A percentile compares a stretch with the other conserved stretches of the same genome.
Conservation (phyloP, 371 early-diverging fungal species). For the Haplosporangium sp. region DNA sequence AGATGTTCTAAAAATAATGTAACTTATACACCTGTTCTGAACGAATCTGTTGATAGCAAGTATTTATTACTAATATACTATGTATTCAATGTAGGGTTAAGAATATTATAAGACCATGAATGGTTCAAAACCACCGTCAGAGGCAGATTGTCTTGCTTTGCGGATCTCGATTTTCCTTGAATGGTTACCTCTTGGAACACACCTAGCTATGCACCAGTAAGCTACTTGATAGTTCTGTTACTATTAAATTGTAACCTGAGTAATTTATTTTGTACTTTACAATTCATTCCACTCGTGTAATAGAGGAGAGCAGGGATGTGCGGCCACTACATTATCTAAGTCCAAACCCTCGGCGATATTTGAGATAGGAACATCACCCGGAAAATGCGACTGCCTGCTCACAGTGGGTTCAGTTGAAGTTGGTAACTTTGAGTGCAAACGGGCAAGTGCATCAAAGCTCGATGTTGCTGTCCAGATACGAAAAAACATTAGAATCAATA, state of each 20-base stretch:
- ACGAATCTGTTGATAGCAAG: no score
- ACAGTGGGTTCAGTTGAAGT: constrained; percentile 15
- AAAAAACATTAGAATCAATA: constrained; percentile 27
- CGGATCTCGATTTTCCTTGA: constrained; percentile 19
- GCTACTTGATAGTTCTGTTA: background rate
- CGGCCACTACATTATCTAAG: constrained; percentile 18
- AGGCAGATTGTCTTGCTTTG: constrained; percentile 9
- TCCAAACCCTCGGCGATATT: constrained; percentile 19
- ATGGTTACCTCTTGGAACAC: constrained; percentile 11
- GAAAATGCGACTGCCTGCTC: constrained; percentile 22
- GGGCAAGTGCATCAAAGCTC: background rate
- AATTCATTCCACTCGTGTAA: background rate
- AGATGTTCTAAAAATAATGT: no score
- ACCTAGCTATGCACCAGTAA: constrained; percentile 7
- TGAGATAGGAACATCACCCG: constrained; percentile 12
- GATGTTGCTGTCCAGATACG: constrained; percentile 16
- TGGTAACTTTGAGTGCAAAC: constrained; percentile 26
- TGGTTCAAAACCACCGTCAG: constrained; percentile 18
- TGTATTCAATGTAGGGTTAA: background rate
- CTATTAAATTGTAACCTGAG: no score
- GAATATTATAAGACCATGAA: constrained; percentile 20
- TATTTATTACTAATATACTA: no score
- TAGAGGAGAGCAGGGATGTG: constrained; percentile 26
- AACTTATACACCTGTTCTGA: no score
- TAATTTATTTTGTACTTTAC: background rate